Evolutionary conservation across 2,329 filamentous ascomycete species (phyloP).

Genomic region (Akanthomyces lecanii): DNA sequence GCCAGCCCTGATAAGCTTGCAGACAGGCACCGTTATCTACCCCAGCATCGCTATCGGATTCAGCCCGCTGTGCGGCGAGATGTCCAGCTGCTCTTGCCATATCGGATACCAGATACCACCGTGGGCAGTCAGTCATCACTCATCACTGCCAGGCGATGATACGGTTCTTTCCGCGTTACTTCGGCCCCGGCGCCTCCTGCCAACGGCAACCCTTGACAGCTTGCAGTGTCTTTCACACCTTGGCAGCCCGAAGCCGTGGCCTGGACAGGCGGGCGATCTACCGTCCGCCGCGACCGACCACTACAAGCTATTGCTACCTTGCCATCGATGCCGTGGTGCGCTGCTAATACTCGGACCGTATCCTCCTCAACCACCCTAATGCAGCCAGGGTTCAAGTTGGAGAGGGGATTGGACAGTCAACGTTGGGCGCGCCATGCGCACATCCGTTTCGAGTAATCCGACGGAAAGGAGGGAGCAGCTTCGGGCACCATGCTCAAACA

Average conservation of each 20-base stretch:
- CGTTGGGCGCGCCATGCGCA: not conserved
- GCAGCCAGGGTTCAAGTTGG: slow-evolving; percentile 5
- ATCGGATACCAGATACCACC: not conserved
- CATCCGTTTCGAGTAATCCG: slow-evolving; percentile 16
- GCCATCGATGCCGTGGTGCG: not conserved
- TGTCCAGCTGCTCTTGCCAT: not conserved
- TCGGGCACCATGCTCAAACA: not conserved
- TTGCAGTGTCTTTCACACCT: not conserved
- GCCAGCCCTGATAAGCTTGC: slow-evolving; percentile 8
- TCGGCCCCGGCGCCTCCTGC: not conserved
- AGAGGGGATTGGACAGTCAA: slow-evolving; percentile 3
- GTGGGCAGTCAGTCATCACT: not conserved
- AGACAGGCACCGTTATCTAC: slow-evolving; percentile 6
- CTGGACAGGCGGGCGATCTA: not conserved
- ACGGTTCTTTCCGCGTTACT: slow-evolving; percentile 14
- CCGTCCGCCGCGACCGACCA: not conserved
- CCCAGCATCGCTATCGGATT: slow-evolving; percentile 10
- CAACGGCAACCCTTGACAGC: not conserved
- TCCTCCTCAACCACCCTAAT: not conserved
- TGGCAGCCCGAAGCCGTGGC: not conserved
- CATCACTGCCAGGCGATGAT: not conserved
- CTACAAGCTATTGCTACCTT: not conserved
- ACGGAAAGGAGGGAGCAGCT: not conserved
- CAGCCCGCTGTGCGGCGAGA: slow-evolving; percentile 4
- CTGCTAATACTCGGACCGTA: not conserved